phyloP scores from a whole-genome alignment of 257 asterid genomes.

The Sherardia arvensis region DNA sequence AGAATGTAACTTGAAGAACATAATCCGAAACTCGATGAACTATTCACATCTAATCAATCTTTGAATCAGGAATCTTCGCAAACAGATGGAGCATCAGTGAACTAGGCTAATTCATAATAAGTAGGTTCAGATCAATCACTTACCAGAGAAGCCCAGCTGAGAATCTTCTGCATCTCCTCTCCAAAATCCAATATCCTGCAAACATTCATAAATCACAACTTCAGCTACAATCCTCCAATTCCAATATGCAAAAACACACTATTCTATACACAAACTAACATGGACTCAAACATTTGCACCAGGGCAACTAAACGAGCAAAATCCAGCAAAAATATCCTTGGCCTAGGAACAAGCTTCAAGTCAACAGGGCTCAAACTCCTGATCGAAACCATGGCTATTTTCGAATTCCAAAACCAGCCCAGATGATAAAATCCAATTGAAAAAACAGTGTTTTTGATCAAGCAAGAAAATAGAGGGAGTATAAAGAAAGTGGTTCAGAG shows the following conservation, averaged over 20 bases:
- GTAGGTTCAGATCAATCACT: slow-evolving; percentile 4
- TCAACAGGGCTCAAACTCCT: background rate
- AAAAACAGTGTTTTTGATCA: background rate
- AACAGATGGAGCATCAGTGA: background rate
- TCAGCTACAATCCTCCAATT: background rate
- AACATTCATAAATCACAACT: background rate
- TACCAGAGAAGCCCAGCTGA: slow-evolving; percentile 20
- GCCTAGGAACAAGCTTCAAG: slow-evolving; percentile 8
- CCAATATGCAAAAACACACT: background rate
- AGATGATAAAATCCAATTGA: background rate
- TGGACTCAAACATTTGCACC: slow-evolving; percentile 4
- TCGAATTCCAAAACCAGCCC: background rate
- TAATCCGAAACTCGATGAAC: background rate
- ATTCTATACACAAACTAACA: slow-evolving; percentile 6
- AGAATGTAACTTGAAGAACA: background rate
- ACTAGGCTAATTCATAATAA: background rate
- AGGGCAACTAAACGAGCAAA: background rate
- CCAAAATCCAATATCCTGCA: slow-evolving; percentile 26
- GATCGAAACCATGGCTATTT: background rate
- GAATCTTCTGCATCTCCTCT: slow-evolving; percentile 19
- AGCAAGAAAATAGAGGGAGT: background rate
- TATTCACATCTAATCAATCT: background rate
- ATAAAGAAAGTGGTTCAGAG: too few relatives aligned
- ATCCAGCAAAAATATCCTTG: slow-evolving; percentile 8
- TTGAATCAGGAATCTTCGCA: background rate